Evolutionary conservation across 192 early-diverging fungal genomes (phyloP), one percentile per base, ranked within the genome.

Genomic region (Chytriomyces confervae): DNA sequence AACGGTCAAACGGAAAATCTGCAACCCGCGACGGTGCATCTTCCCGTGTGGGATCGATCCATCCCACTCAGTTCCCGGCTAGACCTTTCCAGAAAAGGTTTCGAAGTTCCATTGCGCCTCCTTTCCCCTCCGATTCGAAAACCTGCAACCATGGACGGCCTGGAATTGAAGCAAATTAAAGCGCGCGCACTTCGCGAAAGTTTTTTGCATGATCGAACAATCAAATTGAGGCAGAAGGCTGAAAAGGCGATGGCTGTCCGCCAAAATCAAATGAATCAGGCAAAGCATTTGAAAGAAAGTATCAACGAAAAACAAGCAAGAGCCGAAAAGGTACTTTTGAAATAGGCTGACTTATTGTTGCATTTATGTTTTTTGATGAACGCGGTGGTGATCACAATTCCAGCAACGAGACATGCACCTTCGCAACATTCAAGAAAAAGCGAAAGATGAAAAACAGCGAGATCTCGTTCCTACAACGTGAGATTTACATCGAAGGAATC

Each of bases 271-370:
- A n/a, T 44, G 11, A 23, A 79, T 43, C 80, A 81, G 48, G n/a
- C 66, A 8, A 69, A 76, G 50, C 47, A 57, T 13, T 46, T 81
- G 23, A 81, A 75, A 61, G 78, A 80, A 8, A 81, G 20, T 36
- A 81, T 81, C 48, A 51, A 81, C 23, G 78, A 76, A 66, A 81
- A 81, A 51, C 80, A 81, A 36, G 68, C 70, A 7, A 81, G 80
- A 47, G 80, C 80, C 5, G 80, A 81, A 50, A 81, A 74, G 71
- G 79, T 79, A 36, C 36, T 9, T 0, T 36, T 72, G 23, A 27
- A 46, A 75, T 69, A 2, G 36, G 36, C 36, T 36, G 36, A 36
- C 36, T 36, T 36, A 36, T 36, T 36, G 36, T 36, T 36, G 36
- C 36, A 3, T 36, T 0, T 36, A 36, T 4, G 36, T 4, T 36